Conservation (phyloP, 2,329 filamentous ascomycete genomes). For the Neopestalotiopsis sp. region DNA sequence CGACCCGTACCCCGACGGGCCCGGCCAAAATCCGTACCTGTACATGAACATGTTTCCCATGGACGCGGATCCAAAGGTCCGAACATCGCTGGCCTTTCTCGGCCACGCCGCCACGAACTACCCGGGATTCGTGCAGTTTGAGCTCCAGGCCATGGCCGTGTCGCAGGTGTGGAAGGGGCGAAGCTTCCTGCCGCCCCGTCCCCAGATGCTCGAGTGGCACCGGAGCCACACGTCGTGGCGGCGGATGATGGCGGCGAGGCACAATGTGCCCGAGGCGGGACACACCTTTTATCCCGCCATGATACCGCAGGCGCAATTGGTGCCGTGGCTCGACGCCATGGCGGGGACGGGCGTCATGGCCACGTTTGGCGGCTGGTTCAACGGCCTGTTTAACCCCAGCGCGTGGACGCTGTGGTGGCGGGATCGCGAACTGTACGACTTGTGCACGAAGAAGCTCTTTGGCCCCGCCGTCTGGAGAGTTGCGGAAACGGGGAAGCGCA, state of each 20-base stretch:
- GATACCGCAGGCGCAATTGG: slow-evolving; percentile 16
- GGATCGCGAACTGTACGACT: slow-evolving; percentile 20
- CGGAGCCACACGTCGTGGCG: neutral
- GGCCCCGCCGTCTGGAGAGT: slow-evolving; percentile 20
- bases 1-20: slow-evolving; percentile 14
- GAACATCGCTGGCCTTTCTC: slow-evolving; percentile 21
- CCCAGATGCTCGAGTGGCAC: slow-evolving; percentile 12
- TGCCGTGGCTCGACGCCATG: slow-evolving; percentile 19
- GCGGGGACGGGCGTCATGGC: slow-evolving; percentile 20
- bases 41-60: slow-evolving; percentile 20
- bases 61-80: slow-evolving; percentile 15
- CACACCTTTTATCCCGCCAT: slow-evolving; percentile 20
- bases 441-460: slow-evolving; percentile 17
- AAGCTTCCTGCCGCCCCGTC: slow-evolving; percentile 13
- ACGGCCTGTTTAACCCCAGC: slow-evolving; percentile 19
- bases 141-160: slow-evolving; percentile 21
- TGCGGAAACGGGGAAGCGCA: slow-evolving; percentile 16
- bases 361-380: slow-evolving; percentile 18
- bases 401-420: slow-evolving; percentile 24
- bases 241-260: neutral
- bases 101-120: slow-evolving; percentile 18
- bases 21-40: slow-evolving; percentile 13
- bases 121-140: slow-evolving; percentile 22
- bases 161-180: slow-evolving; percentile 20
- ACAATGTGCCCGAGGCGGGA: neutral